phyloP scores from a whole-genome alignment of 768 basidiomycete genomes.

The Exsudoporus frostii region DNA sequence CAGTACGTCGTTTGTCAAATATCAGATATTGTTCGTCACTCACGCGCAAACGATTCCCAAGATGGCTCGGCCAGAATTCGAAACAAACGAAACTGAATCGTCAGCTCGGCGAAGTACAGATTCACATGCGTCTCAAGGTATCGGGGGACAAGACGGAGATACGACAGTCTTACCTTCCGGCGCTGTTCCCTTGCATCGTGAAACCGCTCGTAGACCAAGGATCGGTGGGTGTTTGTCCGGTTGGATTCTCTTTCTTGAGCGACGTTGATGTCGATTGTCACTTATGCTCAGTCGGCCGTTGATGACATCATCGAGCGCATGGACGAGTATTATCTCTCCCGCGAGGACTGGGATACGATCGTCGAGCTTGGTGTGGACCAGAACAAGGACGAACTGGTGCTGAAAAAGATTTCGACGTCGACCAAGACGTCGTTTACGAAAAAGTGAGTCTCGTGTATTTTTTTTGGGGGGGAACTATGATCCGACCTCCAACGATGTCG shows the following conservation, averaged over 20 bases:
- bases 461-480: not conserved
- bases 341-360: slow-evolving; percentile 96
- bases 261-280: not conserved
- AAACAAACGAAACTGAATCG: slow-evolving; percentile 80
- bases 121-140: slow-evolving; percentile 91
- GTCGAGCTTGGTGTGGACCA: slow-evolving; percentile 90
- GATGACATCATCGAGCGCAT: slow-evolving; percentile 81
- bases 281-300: slow-evolving; percentile 43
- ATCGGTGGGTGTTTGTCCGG: slow-evolving; percentile 50
- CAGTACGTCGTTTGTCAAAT: slow-evolving; percentile 50
- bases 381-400: slow-evolving; percentile 64
- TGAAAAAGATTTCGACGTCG: slow-evolving; percentile 80
- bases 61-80: slow-evolving; percentile 98
- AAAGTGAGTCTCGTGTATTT: slow-evolving; percentile 50
- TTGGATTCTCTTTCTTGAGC: not conserved
- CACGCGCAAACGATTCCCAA: slow-evolving; percentile 30
- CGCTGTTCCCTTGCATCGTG: slow-evolving; percentile 79
- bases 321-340: slow-evolving; percentile 92
- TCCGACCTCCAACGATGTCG: no score
- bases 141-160: slow-evolving; percentile 90
- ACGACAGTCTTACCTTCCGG: slow-evolving; percentile 86
- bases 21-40: not conserved
- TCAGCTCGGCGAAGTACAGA: slow-evolving; percentile 86
- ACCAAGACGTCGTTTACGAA: slow-evolving; percentile 84
- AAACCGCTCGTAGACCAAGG: slow-evolving; percentile 74